Base-by-base conservation (phyloP, 2,329 filamentous ascomycete genomes). In the Aschersonia sp. region DNA sequence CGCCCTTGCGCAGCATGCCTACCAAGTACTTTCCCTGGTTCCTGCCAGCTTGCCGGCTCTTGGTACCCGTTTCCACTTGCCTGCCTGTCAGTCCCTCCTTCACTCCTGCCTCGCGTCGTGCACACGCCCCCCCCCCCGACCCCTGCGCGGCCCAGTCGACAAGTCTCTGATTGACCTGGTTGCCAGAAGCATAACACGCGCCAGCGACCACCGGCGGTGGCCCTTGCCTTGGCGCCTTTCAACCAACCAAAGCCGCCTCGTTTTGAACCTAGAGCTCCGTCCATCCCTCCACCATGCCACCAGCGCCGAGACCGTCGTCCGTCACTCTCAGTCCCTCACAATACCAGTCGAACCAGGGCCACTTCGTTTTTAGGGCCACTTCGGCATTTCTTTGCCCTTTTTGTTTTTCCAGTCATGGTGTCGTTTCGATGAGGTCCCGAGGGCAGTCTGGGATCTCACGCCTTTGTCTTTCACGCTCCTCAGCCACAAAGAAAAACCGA, bases 321-420 rank as follows among this genome's bases (percentile, higher is more conserved):
- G 44, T 51, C 50, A 51, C 49, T 50, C 50, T 52, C 53, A 50
- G 48, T 48, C 49, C 46, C 48, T 50, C 50, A 30, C 43, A 29
- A 53, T 50, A 50, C 50, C 53, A 53, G 48, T 51, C 51, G 50
- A 55, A 47, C 54, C 48, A 45, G 50, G 51, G 46, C 49, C 47
- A 12, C 47, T 51, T 50, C 41, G 47, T 38, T 44, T 51, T 45
- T 44, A 51, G 48, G 50, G 46, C 50, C 38, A 45, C 43, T 42
- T 47, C 45, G 50, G 46, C 35, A 50, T 47, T 45, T 44, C 45
- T 40, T 46, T 29, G 46, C 43, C 46, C 51, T 51, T 49, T 51
- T 47, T 38, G 47, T 47, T 50, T 55, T 46, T 44, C 48, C 54
- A 46, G 55, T 52, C 54, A 60, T 61, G 59, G 56, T 53, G 49